These are phyloP conservation scores for Phoma herbarum DNA, from an alignment of 2,329 filamentous ascomycete species.

Conservation along the genomic window DNA sequence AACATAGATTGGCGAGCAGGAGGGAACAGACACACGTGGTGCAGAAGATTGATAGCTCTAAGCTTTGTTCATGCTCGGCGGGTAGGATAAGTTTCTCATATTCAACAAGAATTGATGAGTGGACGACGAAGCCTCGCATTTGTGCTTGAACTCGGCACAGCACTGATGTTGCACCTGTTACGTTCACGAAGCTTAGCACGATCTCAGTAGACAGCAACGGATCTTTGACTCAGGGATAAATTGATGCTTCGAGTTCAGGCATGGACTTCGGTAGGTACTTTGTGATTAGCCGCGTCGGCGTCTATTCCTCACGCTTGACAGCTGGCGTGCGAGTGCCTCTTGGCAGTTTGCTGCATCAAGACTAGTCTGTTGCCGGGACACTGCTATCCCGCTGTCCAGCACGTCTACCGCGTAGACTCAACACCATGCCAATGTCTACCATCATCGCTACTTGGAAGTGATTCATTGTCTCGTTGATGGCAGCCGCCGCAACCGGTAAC, in stretches of 20 bases:
- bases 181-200: too few relatives aligned
- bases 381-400: not conserved
- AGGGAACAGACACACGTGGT: too few relatives aligned
- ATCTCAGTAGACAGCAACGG: too few relatives aligned
- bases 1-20: not conserved
- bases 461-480: not conserved
- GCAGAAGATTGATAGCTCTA: too few relatives aligned
- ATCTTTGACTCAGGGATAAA: too few relatives aligned
- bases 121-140: too few relatives aligned
- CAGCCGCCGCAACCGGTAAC: not conserved
- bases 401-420: not conserved
- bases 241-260: not conserved
- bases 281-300: not conserved
- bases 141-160: too few relatives aligned
- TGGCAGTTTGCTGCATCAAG: not conserved
- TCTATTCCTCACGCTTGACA: not conserved
- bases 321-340: not conserved
- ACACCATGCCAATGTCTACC: not conserved
- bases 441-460: not conserved
- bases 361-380: not conserved
- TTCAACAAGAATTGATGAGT: too few relatives aligned
- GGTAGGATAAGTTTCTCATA: too few relatives aligned
- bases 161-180: too few relatives aligned
- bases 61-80: too few relatives aligned
- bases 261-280: not conserved